These are phyloP conservation scores for Allantophomopsis lycopodina DNA, from an alignment of 2,329 filamentous ascomycete genomes.

Conservation along the genomic window DNA sequence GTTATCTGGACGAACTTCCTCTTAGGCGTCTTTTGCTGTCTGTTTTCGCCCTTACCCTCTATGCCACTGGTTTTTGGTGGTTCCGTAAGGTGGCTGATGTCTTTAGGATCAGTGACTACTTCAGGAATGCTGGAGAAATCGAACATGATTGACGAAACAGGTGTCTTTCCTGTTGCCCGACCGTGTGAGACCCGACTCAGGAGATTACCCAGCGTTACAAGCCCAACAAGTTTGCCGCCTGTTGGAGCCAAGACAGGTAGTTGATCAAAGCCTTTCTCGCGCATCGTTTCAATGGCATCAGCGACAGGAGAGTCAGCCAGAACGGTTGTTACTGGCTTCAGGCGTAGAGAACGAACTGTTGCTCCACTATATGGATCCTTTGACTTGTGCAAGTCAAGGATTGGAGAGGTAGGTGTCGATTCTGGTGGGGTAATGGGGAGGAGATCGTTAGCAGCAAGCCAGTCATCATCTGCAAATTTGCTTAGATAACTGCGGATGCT, in stretches of 20 bases:
- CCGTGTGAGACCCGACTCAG: slow-evolving; percentile 81
- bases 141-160: slow-evolving; percentile 88
- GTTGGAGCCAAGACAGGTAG: slow-evolving; percentile 70
- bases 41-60: slow-evolving; percentile 14
- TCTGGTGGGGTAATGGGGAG: slow-evolving; percentile 46
- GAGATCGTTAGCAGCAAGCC: slow-evolving; percentile 93
- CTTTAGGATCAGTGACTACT: slow-evolving; percentile 75
- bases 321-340: slow-evolving; percentile 90
- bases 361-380: slow-evolving; percentile 62
- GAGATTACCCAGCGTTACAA: slow-evolving; percentile 90
- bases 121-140: slow-evolving; percentile 81
- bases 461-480: slow-evolving; percentile 98
- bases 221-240: slow-evolving; percentile 65
- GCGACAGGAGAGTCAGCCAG: slow-evolving; percentile 57
- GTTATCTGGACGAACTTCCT: slow-evolving; percentile 90
- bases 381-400: slow-evolving; percentile 21
- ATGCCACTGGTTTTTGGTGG: slow-evolving; percentile 16
- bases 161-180: slow-evolving; percentile 58
- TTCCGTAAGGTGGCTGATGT: slow-evolving; percentile 29
- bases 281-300: slow-evolving; percentile 94
- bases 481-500: slow-evolving; percentile 95
- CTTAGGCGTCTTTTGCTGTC: slow-evolving; percentile 29
- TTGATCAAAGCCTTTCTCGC: slow-evolving; percentile 95
- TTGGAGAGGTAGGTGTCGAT: slow-evolving; percentile 23
- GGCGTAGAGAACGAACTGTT: slow-evolving; percentile 68